These are phyloP conservation scores for Hypericum androsaemum DNA, from an alignment of 345 rosid species.

Conservation along the genomic window DNA sequence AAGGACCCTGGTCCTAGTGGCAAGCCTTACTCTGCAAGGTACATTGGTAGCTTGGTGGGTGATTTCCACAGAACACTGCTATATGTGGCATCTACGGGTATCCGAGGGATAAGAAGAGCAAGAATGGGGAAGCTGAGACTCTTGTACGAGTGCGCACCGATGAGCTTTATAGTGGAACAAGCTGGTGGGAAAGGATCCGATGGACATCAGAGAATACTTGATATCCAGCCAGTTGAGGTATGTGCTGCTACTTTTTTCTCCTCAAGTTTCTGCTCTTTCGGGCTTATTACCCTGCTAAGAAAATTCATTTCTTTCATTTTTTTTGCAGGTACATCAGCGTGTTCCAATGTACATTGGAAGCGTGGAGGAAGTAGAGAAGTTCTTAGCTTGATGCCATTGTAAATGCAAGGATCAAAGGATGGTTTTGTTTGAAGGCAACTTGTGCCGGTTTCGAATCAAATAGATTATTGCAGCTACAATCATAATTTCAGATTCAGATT, in stretches of 20 bases:
- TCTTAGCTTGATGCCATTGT: conserved; percentile 47
- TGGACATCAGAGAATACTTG: conserved; percentile 73
- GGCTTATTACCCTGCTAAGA: background rate
- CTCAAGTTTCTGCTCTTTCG: conserved; percentile 13
- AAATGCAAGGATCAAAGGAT: conserved; percentile 15
- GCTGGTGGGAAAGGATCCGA: conserved; percentile 99
- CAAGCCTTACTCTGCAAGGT: conserved; percentile 82
- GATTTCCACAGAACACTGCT: conserved; percentile 82
- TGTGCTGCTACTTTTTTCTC: background rate
- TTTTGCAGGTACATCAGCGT: conserved; percentile 35
- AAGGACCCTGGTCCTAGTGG: conserved; percentile 83
- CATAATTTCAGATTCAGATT: background rate
- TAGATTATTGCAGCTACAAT: too few relatives aligned
- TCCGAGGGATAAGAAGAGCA: conserved; percentile 86
- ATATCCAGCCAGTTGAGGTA: conserved; percentile 74
- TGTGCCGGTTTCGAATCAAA: background rate
- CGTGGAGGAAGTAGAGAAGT: conserved; percentile 82
- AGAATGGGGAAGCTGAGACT: conserved; percentile 90
- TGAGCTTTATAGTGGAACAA: conserved; percentile 93
- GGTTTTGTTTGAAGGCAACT: conserved; percentile 9
- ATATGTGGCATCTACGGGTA: conserved; percentile 89
- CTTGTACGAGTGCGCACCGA: conserved; percentile 88
- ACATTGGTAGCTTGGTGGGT: conserved; percentile 92
- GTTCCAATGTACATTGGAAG: conserved; percentile 90
- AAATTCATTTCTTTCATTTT: conserved; percentile 13